Evolutionary conservation across 192 early-diverging fungal genomes (phyloP), one percentile per base, ranked within the genome.

Genomic region (Linnemannia elongata): DNA sequence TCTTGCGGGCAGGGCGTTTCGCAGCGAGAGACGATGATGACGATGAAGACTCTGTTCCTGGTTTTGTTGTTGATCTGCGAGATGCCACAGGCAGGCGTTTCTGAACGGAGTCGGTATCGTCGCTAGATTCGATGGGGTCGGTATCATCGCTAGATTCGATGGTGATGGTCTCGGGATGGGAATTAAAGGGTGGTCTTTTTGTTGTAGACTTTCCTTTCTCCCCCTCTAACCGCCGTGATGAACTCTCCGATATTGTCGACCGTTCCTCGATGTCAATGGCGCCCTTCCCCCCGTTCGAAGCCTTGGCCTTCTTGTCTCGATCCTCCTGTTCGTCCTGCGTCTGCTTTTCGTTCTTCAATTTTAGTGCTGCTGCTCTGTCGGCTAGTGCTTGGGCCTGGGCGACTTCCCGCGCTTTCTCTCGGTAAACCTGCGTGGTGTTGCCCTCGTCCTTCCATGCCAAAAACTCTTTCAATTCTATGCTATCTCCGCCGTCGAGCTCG

Each of bases 381-480:
- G 6, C 36, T 24, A 3, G 38, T n/a, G 69, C 75, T 60, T 78
- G 72, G n/a, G 54, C 13, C 2, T 36, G n/a, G n/a, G 79, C 79
- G 17, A 60, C 75, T 60, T 74, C 73, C 13, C 22, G 38, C 1
- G 69, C 75, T 36, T 44, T 63, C 27, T 77, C 45, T 4, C 79
- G 71, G 63, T 81, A 78, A 15, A 45, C 68, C 22, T 72, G 71
- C 2, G 79, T 81, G 3, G 38, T 66, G 52, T 87, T 77, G 17
- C 85, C 85, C 44, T 66, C 76, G 38, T 69, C 69, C 54, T 81
- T 81, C 85, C 85, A 87, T 15, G 35, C 38, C 24, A 87, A 38
- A 49, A 87, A 87, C 22, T 69, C 71, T 18, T 24, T 33, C 42
- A 87, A 42, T 1, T 47, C 72, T 0, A 77, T 66, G 15, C 75